A percentile compares a stretch with the other conserved stretches of the same genome.
These are phyloP conservation scores for Pichia thaimueangensis DNA, from an alignment of 805 yeast species.

Conservation along the genomic window DNA sequence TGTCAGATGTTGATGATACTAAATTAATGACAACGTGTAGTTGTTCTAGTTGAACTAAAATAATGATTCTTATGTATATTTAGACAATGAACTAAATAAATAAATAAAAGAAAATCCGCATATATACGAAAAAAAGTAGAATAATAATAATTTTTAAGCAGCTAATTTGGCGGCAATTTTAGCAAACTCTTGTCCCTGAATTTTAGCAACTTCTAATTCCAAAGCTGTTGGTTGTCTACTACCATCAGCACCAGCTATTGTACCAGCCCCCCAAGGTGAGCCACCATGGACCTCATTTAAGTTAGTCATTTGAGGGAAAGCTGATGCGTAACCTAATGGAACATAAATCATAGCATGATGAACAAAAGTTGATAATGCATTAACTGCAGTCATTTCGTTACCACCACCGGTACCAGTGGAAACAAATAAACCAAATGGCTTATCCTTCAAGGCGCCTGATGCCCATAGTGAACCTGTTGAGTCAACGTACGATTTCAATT, in stretches of 20 bases:
- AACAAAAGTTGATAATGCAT: constrained; percentile 54
- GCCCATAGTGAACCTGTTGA: constrained; percentile 79
- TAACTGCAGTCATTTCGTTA: constrained; percentile 65
- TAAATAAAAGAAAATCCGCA: background rate
- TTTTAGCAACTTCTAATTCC: constrained; percentile 56
- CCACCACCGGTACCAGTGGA: constrained; percentile 84
- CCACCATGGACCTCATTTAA: constrained; percentile 69
- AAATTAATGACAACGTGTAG: constrained; percentile 67
- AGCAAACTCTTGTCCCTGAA: constrained; percentile 63
- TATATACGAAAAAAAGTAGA: background rate
- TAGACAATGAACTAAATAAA: too few relatives aligned
- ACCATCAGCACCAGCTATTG: constrained; percentile 72
- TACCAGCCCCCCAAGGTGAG: constrained; percentile 84
- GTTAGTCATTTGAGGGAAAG: constrained; percentile 47
- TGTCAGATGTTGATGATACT: constrained; percentile 44
- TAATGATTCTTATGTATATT: too few relatives aligned
- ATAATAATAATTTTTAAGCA: background rate
- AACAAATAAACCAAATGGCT: constrained; percentile 66
- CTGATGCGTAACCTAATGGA: constrained; percentile 67
- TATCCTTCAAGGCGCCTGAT: constrained; percentile 61
- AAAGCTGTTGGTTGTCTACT: constrained; percentile 57
- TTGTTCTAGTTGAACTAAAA: constrained; percentile 44
- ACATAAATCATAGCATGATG: constrained; percentile 80
- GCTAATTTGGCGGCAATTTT: constrained; percentile 5
- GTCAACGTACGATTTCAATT: constrained; percentile 72